Evolutionary conservation across 495 filamentous ascomycete species (phyloP).

Genomic region (Cudoniella acicularis): DNA sequence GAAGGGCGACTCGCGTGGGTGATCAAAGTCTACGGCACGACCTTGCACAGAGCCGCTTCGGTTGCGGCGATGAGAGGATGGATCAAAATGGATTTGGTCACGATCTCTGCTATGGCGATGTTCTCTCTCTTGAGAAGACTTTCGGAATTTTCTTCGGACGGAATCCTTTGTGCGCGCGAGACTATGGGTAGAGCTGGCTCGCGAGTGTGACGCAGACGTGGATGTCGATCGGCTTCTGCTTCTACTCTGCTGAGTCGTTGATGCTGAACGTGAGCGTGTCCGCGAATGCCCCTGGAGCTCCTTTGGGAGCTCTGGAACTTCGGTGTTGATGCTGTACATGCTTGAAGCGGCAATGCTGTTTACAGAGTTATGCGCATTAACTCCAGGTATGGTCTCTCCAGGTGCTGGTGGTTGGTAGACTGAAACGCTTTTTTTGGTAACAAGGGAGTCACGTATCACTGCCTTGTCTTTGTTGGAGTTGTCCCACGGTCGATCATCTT

Average conservation of each 20-base stretch:
- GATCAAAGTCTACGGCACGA: slow-evolving; percentile 18
- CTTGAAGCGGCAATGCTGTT: slow-evolving; percentile 18
- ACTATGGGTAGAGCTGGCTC: not conserved
- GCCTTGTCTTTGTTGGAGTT: not conserved
- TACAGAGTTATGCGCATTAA: not conserved
- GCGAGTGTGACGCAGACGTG: not conserved
- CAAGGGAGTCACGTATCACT: slow-evolving; percentile 17
- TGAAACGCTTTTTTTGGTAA: slow-evolving; percentile 16
- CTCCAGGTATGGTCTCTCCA: not conserved
- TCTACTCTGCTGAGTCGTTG: not conserved
- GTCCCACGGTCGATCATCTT: slow-evolving; percentile 11
- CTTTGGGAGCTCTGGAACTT: slow-evolving; percentile 1
- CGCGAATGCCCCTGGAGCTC: not conserved
- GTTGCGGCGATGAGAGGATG: slow-evolving; percentile 2
- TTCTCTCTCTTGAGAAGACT: not conserved
- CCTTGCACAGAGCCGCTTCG: slow-evolving; percentile 20
- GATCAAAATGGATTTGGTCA: slow-evolving; percentile 21
- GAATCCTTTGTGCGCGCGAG: slow-evolving; percentile 13
- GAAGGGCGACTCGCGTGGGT: slow-evolving; percentile 21
- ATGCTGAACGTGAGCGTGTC: not conserved
- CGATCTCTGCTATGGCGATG: slow-evolving; percentile 5
- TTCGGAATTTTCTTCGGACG: slow-evolving; percentile 1
- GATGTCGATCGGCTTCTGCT: slow-evolving; percentile 7
- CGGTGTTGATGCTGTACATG: slow-evolving; percentile 7
- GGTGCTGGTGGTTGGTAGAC: slow-evolving; percentile 1